phyloP scores from a whole-genome alignment of 2,329 filamentous ascomycete genomes.

The Hypomyces perniciosus region DNA sequence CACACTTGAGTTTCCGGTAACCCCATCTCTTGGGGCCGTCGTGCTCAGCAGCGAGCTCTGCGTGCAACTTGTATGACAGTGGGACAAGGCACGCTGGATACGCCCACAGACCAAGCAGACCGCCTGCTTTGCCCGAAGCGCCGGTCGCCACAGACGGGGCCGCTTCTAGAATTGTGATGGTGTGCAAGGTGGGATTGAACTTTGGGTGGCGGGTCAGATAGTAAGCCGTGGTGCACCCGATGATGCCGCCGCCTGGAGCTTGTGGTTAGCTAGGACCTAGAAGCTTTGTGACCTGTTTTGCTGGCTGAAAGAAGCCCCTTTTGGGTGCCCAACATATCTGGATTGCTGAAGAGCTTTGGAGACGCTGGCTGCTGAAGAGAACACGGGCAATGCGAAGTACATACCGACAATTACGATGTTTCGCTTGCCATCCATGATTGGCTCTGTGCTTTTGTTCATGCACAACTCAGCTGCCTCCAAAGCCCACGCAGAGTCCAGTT shows the following conservation, averaged over 20 bases:
- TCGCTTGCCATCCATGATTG: constrained; percentile 30
- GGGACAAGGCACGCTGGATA: constrained; percentile 81
- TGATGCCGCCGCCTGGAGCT: constrained; percentile 74
- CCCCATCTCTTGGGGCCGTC: constrained; percentile 76
- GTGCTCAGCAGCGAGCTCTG: constrained; percentile 78
- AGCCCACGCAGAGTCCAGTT: too few species aligned
- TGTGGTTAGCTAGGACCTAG: constrained; percentile 5
- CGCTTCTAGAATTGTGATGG: constrained; percentile 82
- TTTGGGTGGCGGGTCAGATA: constrained; percentile 80
- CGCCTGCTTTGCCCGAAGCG: constrained; percentile 91
- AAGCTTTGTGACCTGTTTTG: not conserved
- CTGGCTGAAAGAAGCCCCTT: not conserved
- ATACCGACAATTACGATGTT: constrained; percentile 47
- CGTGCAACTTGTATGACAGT: constrained; percentile 77
- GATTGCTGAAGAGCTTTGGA: not conserved
- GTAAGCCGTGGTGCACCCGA: constrained; percentile 87
- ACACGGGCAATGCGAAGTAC: constrained; percentile 15
- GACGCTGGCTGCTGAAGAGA: not conserved
- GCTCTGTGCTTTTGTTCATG: not conserved
- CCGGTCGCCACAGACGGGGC: constrained; percentile 76
- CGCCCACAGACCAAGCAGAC: constrained; percentile 84
- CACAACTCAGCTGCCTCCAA: too few species aligned
- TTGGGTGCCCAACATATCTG: not conserved
- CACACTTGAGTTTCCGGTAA: constrained; percentile 73
- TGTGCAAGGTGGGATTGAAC: constrained; percentile 69